phyloP scores from a whole-genome alignment of 2,329 filamentous ascomycete species.

The Coniochaeta hoffmannii region DNA sequence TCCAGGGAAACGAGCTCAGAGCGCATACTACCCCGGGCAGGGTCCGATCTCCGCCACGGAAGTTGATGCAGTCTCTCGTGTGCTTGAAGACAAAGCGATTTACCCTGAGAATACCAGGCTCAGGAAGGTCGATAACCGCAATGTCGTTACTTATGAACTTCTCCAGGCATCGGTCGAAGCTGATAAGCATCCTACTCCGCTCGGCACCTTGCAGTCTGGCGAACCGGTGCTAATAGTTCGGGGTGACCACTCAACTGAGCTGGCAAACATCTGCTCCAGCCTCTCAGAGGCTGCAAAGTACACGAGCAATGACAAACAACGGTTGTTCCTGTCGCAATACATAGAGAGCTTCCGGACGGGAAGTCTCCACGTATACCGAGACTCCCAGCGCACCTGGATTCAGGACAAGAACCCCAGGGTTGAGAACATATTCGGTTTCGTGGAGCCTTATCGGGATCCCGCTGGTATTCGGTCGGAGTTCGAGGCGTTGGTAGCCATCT shows the following conservation, averaged over 20 bases:
- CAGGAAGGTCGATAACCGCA: conserved; percentile 24
- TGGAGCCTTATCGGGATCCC: conserved; percentile 57
- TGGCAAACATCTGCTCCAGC: conserved; percentile 38
- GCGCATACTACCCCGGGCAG: conserved; percentile 45
- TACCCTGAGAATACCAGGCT: conserved; percentile 52
- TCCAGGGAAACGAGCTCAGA: conserved; percentile 41
- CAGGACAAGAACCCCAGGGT: conserved; percentile 47
- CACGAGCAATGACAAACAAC: conserved; percentile 44
- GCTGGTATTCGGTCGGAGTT: conserved; percentile 51
- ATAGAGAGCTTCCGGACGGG: conserved; percentile 48
- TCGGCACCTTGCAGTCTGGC: no score
- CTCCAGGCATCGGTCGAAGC: conserved; percentile 29
- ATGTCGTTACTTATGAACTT: conserved; percentile 33
- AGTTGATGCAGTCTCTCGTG: conserved; percentile 41
- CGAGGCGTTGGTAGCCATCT: conserved; percentile 51
- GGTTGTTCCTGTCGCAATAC: conserved; percentile 42
- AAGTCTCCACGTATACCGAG: conserved; percentile 44
- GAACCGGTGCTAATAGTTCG: conserved; percentile 34
- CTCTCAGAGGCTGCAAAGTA: conserved; percentile 38
- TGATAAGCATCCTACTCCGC: no score
- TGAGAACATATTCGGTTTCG: conserved; percentile 54
- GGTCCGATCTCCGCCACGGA: conserved; percentile 39
- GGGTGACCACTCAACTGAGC: conserved; percentile 45
- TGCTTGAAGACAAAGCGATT: conserved; percentile 41
- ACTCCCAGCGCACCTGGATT: conserved; percentile 51